Conservation (phyloP, 2,329 filamentous ascomycete genomes). For the Epichloe baconii region DNA sequence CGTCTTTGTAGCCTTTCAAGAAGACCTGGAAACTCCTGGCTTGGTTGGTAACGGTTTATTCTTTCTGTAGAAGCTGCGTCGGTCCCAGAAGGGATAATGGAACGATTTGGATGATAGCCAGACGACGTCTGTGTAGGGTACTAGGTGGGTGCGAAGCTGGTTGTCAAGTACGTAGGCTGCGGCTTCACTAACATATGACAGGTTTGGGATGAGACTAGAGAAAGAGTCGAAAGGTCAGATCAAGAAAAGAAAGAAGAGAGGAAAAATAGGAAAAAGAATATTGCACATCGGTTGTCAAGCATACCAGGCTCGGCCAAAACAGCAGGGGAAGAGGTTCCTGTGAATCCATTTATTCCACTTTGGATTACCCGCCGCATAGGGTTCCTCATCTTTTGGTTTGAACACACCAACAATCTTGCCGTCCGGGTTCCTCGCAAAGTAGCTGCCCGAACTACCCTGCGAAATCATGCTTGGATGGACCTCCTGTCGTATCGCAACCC, state of each 20-base stretch:
- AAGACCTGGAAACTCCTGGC: constrained; percentile 93
- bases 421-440: constrained; percentile 84
- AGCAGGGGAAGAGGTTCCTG: constrained; percentile 91
- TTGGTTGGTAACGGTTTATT: constrained; percentile 81
- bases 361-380: constrained; percentile 89
- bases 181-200: constrained; percentile 95
- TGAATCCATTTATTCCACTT: constrained; percentile 99
- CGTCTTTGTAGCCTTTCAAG: constrained; percentile 91
- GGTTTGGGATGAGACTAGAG: constrained; percentile 72
- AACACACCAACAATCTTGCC: constrained; percentile 96
- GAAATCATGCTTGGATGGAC: constrained; percentile 92
- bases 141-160: constrained; percentile 79
- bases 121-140: constrained; percentile 93
- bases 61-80: constrained; percentile 75
- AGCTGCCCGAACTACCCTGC: constrained; percentile 93
- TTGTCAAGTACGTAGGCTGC: constrained; percentile 90
- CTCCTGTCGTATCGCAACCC: constrained; percentile 75
- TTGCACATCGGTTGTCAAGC: constrained; percentile 11
- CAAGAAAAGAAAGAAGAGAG: not conserved
- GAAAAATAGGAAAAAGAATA: not conserved
- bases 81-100: constrained; percentile 96
- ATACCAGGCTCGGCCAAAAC: constrained; percentile 81
- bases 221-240: not conserved
- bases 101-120: constrained; percentile 93
- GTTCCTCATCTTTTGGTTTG: constrained; percentile 98